A percentile compares a stretch with the other conserved stretches of the same genome.
Conservation (phyloP, 805 yeast species). For the Groenewaldozyma salmanticensis region DNA sequence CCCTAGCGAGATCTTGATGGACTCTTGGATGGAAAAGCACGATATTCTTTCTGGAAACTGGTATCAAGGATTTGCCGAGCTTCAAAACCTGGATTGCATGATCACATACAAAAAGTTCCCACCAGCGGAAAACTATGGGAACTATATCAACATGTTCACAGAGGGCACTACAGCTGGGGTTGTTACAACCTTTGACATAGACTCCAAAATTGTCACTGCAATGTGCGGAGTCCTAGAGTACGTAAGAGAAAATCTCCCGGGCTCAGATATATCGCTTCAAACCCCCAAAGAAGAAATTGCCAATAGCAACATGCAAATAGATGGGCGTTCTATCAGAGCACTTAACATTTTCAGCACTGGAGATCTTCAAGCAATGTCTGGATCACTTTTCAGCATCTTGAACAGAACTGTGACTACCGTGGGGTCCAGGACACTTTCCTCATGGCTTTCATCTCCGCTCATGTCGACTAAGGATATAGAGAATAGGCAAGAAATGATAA, state of each 20-base stretch:
- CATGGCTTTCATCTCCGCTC: constrained; percentile 79
- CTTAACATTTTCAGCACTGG: constrained; percentile 54
- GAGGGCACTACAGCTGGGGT: constrained; percentile 20
- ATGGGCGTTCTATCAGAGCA: constrained; percentile 35
- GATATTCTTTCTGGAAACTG: constrained; percentile 39
- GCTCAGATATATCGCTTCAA: constrained; percentile 49
- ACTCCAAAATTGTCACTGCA: constrained; percentile 41
- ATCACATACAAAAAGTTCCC: constrained; percentile 44
- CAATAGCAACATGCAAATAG: constrained; percentile 59
- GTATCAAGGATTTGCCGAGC: constrained; percentile 49
- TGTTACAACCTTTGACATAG: constrained; percentile 16
- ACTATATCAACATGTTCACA: constrained; percentile 33
- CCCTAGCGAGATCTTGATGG: constrained; percentile 70
- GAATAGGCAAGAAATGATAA: constrained; percentile 45
- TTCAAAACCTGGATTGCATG: constrained; percentile 40
- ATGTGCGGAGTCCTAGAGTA: constrained; percentile 58
- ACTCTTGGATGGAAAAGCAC: constrained; percentile 11
- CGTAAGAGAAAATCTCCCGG: constrained; percentile 64
- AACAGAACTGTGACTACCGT: constrained; percentile 69
- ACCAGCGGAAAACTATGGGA: constrained; percentile 29
- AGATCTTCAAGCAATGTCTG: constrained; percentile 38
- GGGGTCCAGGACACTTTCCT: constrained; percentile 68
- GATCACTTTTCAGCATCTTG: constrained; percentile 63
- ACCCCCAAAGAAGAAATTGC: constrained; percentile 53
- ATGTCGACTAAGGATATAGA: constrained; percentile 46